phyloP scores from a whole-genome alignment of 129 eudicot species.

The Scalesia atractyloides region DNA sequence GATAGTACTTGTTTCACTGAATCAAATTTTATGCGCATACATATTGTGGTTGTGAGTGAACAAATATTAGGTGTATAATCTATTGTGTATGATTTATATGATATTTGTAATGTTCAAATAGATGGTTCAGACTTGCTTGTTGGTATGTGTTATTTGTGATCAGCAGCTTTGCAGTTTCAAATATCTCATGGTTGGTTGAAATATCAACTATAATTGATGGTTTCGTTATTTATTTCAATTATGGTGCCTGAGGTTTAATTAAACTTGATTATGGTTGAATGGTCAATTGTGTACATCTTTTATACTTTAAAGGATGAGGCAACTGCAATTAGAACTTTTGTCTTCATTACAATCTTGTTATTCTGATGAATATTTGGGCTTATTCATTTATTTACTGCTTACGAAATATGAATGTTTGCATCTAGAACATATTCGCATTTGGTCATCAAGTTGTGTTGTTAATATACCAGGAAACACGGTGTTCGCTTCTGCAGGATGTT shows the following conservation, averaged over 20 bases:
- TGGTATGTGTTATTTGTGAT: constrained; percentile 19
- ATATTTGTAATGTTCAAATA: neutral
- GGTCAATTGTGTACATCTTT: constrained; percentile 1
- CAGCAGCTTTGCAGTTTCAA: neutral
- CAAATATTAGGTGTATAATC: constrained; percentile 7
- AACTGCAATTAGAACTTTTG: constrained; percentile 5
- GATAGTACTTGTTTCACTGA: neutral
- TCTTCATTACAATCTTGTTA: neutral
- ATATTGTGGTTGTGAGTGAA: constrained; percentile 14
- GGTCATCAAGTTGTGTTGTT: constrained; percentile 39
- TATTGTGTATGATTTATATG: neutral
- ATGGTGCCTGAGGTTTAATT: constrained; percentile 15
- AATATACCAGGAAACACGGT: constrained; percentile 45
- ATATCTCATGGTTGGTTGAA: neutral
- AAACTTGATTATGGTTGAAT: neutral
- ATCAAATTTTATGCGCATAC: neutral
- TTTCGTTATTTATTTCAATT: neutral
- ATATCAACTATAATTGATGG: constrained; percentile 1
- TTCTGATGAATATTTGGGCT: neutral
- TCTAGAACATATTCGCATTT: constrained; percentile 22
- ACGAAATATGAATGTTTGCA: neutral
- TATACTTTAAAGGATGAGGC: neutral
- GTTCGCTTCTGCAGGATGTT: constrained; percentile 93
- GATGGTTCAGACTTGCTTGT: constrained; percentile 11
- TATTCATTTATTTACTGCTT: constrained; percentile 13